These are phyloP conservation scores for Plasmodium reichenowi DNA, from an alignment of 169 alveolate species.

Conservation along the genomic window DNA sequence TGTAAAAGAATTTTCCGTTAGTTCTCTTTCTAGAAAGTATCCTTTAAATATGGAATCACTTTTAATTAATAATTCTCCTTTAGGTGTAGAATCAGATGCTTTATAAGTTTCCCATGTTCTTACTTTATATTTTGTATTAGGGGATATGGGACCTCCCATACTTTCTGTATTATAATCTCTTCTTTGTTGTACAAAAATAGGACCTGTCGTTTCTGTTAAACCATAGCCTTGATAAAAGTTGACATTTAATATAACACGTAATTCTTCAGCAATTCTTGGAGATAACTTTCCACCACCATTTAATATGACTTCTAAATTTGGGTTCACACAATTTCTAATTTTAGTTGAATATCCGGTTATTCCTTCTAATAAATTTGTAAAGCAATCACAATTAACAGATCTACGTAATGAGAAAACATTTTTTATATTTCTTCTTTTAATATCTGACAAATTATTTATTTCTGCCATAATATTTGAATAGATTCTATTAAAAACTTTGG, in stretches of 20 bases:
- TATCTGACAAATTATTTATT: slow-evolving; percentile 17
- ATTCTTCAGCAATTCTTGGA: slow-evolving; percentile 22
- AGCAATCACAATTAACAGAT: neutral
- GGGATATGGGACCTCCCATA: slow-evolving; percentile 46
- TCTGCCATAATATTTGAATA: slow-evolving; percentile 27
- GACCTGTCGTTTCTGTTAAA: slow-evolving; percentile 57
- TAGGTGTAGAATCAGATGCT: slow-evolving; percentile 88
- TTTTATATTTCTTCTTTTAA: slow-evolving; percentile 14
- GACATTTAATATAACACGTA: slow-evolving; percentile 14
- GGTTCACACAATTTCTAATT: slow-evolving; percentile 40
- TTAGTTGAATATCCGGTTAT: slow-evolving; percentile 18
- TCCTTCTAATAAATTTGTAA: neutral
- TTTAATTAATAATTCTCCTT: slow-evolving; percentile 94
- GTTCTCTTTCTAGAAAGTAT: slow-evolving; percentile 91
- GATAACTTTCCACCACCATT: slow-evolving; percentile 73
- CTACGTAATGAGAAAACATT: slow-evolving; percentile 6
- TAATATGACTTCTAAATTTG: slow-evolving; percentile 2
- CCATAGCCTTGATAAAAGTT: slow-evolving; percentile 69
- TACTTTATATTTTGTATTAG: slow-evolving; percentile 11
- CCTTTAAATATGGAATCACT: slow-evolving; percentile 92
- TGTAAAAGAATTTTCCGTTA: slow-evolving; percentile 87
- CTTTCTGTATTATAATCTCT: neutral
- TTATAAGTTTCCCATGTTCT: slow-evolving; percentile 69
- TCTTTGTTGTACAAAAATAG: slow-evolving; percentile 14
- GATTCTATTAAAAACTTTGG: slow-evolving; percentile 39